Conservation (phyloP, 805 yeast genomes). For the Candida oleophila region DNA sequence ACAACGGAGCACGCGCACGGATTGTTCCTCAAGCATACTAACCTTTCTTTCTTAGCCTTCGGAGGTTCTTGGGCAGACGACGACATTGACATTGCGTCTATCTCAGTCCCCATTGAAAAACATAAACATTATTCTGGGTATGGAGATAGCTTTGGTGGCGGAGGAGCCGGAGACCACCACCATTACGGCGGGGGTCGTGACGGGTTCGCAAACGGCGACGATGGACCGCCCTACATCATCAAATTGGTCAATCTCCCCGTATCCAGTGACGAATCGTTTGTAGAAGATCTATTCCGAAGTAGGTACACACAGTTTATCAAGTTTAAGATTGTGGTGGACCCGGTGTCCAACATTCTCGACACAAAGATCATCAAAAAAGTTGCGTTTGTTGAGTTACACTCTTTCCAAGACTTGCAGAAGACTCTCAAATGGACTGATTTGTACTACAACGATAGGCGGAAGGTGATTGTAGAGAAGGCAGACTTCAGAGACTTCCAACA, state of each 20-base stretch:
- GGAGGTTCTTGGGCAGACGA: conserved; percentile 52
- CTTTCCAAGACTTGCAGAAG: conserved; percentile 52
- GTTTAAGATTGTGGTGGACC: conserved; percentile 61
- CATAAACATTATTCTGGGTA: conserved; percentile 11
- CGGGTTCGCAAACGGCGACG: conserved; percentile 13
- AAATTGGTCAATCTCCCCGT: conserved; percentile 63
- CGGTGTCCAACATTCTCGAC: conserved; percentile 36
- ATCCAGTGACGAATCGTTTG: conserved; percentile 47
- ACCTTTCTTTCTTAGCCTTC: conserved; percentile 24
- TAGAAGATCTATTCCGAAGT: conserved; percentile 61
- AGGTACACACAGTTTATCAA: conserved; percentile 58
- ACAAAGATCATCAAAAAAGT: conserved; percentile 48
- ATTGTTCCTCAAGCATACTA: no score
- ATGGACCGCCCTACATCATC: conserved; percentile 62
- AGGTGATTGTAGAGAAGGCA: conserved; percentile 39
- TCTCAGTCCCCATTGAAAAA: conserved; percentile 44
- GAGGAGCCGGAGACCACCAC: conserved; percentile 3
- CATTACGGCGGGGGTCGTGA: conserved; percentile 7
- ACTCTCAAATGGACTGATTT: conserved; percentile 65
- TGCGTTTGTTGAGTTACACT: conserved; percentile 60
- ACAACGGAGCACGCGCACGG: background rate
- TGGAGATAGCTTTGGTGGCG: conserved; percentile 9
- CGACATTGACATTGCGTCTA: conserved; percentile 44
- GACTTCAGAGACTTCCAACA: conserved; percentile 40
- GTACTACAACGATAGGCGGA: conserved; percentile 41